Evolutionary conservation across 2,329 filamentous ascomycete genomes (phyloP).

Genomic region (Pseudocercospora eumusae): DNA sequence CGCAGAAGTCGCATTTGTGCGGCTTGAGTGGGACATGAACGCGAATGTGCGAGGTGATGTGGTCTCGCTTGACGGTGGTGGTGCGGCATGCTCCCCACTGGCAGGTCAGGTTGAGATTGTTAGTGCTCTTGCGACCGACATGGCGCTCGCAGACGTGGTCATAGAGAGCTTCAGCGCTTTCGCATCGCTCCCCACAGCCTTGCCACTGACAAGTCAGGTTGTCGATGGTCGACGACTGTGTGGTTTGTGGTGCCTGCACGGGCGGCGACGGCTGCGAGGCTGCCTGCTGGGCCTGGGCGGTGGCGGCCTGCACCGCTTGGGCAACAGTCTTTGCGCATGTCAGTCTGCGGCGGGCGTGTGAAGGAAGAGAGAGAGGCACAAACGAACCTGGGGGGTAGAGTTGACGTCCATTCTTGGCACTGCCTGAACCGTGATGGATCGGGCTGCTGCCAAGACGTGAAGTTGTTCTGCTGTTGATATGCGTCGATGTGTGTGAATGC

Average conservation of each 20-base stretch:
- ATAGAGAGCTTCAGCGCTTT: conserved; percentile 63
- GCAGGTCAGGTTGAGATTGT: conserved; percentile 96
- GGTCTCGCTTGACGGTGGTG: conserved; percentile 96
- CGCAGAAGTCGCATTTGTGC: conserved; percentile 98
- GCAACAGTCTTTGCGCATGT: conserved; percentile 23
- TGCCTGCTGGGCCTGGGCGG: conserved; percentile 33
- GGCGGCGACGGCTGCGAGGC: conserved; percentile 33
- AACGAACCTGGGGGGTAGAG: neutral
- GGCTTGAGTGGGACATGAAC: conserved; percentile 99
- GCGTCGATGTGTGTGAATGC: neutral
- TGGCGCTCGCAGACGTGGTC: conserved; percentile 98
- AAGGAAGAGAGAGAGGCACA: too few relatives aligned
- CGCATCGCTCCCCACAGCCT: conserved; percentile 61
- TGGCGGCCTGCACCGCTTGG: conserved; percentile 37
- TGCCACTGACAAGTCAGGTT: conserved; percentile 62
- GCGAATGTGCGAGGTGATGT: conserved; percentile 98
- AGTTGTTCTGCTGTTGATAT: neutral
- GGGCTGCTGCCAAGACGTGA: neutral
- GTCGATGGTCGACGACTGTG: conserved; percentile 43
- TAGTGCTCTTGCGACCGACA: conserved; percentile 97
- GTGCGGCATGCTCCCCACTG: conserved; percentile 96
- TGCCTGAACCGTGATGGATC: neutral
- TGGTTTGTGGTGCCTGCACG: conserved; percentile 35
- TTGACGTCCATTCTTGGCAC: neutral
- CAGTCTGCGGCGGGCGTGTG: conserved; percentile 14